phyloP scores from a whole-genome alignment of 345 rosid genomes.

The Firmiana major region DNA sequence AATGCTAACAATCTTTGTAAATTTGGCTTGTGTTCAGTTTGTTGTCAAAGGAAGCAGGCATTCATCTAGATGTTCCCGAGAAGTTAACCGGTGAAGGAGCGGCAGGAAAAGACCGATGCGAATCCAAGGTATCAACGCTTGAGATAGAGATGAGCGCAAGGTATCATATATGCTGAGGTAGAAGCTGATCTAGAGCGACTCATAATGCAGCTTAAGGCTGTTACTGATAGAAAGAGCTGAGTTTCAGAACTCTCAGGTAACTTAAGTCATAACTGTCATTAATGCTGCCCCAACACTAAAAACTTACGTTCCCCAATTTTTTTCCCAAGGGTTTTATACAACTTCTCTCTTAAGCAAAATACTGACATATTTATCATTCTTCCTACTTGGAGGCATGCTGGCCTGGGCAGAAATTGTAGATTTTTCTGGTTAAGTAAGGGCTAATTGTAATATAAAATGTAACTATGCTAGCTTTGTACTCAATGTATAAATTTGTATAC shows the following conservation, averaged over 20 bases:
- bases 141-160: constrained; percentile 9
- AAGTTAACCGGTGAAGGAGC: not conserved
- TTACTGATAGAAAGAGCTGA: constrained; percentile 23
- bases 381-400: not conserved
- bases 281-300: not conserved
- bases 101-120: not conserved
- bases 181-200: not conserved
- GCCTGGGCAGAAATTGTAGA: not conserved
- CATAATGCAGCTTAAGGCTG: constrained; percentile 30
- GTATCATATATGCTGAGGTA: not conserved
- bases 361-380: not conserved
- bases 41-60: constrained; percentile 21
- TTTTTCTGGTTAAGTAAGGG: not conserved
- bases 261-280: not conserved
- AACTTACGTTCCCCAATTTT: not conserved
- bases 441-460: not conserved
- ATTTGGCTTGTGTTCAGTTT: constrained; percentile 27
- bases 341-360: not conserved
- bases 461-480: not conserved
- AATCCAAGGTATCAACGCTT: not conserved
- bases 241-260: constrained; percentile 1
- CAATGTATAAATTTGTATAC: not conserved
- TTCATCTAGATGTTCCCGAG: constrained; percentile 12
- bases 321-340: not conserved
- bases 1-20: not conserved